These are phyloP conservation scores for Trichosanthes cucumerina DNA, from an alignment of 306 rosid species.

Conservation along the genomic window DNA sequence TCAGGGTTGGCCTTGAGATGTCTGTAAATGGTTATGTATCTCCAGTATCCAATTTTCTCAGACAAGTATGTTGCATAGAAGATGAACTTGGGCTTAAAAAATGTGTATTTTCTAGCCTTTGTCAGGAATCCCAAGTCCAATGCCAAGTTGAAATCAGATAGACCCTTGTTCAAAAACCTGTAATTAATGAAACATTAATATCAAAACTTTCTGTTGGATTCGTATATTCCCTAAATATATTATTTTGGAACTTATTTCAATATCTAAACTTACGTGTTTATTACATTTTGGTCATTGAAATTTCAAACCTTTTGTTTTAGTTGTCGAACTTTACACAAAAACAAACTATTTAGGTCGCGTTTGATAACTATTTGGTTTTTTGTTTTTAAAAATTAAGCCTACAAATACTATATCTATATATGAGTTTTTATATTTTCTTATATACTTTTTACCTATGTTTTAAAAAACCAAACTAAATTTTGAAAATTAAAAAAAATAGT, in stretches of 20 bases:
- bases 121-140: constrained; percentile 98
- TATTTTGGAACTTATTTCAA: background rate
- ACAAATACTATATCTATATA: no score
- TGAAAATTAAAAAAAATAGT: no score
- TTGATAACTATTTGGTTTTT: no score
- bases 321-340: background rate
- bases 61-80: constrained; percentile 95
- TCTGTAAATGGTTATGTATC: constrained; percentile 94
- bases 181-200: constrained; percentile 1
- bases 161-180: constrained; percentile 95
- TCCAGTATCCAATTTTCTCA: constrained; percentile 98
- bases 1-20: constrained; percentile 86
- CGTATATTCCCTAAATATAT: background rate
- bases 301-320: background rate
- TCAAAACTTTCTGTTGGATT: background rate
- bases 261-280: background rate
- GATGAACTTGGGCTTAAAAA: constrained; percentile 96
- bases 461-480: no score
- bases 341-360: background rate
- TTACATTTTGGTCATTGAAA: background rate
- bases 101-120: constrained; percentile 91
- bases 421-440: no score
- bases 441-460: no score
- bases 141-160: constrained; percentile 94
- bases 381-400: no score